Evolutionary conservation across 805 yeast genomes (phyloP), one percentile per base, ranked within the genome.

Genomic region (Zygosaccharomyces bisporus): DNA sequence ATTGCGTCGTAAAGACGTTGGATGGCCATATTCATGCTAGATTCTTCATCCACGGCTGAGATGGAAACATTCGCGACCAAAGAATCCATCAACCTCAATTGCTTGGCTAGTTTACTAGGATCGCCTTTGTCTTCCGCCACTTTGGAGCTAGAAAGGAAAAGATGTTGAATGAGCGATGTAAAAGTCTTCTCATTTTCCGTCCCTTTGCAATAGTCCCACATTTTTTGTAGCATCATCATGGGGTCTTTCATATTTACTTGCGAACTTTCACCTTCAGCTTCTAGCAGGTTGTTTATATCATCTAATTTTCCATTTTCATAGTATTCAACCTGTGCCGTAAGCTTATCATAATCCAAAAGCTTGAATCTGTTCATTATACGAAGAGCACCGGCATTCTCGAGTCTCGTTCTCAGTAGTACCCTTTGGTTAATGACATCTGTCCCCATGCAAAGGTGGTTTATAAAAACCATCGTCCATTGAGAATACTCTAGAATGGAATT

Each of bases 1-100:
- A 90, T 75, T 7, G 91, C 75, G 34, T 88, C 81, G 47, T 79
- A 74, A 33, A 93, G 72, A 44, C 83, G 71, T 57, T 87, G 93
- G 25, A 90, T 85, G 1, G 95, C 87, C 51, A 88, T 79, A 42
- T 85, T 87, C 60, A 88, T 75, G 14, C 87, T 82, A 8, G 84
- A 74, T 41, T 82, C 86, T 46, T 74, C 74, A 51, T 74, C 74
- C 4, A 57, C 45, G 54, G 66, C 65, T 1, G 79, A 61, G 66
- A 75, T 72, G 2, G 83, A 74, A 10, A 83, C 79, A 57, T 81
- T 81, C 33, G 86, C 80, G 24, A 85, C 72, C 46, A 86, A 71
- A 1, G 88, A 85, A 66, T 85, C 89, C 48, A 86, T 73, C 40
- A 86, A 70, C 51, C 83, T 75, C 23, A 65, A 47, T 42, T 64